Percentiles rank a stretch among this genome's conserved stretches.
These are phyloP conservation scores for Heritiera littoralis DNA, from an alignment of 345 rosid genomes.

Conservation along the genomic window DNA sequence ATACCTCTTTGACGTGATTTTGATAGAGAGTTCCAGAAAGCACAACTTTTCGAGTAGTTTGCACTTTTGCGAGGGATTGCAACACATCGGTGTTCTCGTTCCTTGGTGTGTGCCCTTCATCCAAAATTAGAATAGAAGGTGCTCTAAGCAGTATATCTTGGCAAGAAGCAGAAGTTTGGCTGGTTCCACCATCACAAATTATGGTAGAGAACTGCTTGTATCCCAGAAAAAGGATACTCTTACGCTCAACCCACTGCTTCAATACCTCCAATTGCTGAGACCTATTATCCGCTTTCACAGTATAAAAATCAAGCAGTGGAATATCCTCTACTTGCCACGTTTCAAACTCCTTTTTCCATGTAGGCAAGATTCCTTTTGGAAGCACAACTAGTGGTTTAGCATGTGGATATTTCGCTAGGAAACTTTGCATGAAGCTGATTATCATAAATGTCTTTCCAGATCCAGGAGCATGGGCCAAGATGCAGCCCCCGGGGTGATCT, in stretches of 20 bases:
- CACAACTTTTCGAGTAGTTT: constrained; percentile 80
- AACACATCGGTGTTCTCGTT: constrained; percentile 70
- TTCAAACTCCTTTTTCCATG: constrained; percentile 88
- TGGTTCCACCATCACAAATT: constrained; percentile 56
- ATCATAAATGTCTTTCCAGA: constrained; percentile 95
- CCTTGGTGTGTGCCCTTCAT: constrained; percentile 91
- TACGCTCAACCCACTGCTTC: constrained; percentile 66
- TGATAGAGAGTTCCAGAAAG: constrained; percentile 92
- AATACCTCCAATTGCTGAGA: constrained; percentile 65
- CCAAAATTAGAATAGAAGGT: constrained; percentile 80
- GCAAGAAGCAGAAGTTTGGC: constrained; percentile 38
- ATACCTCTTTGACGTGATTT: constrained; percentile 85
- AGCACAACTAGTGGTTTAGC: constrained; percentile 83
- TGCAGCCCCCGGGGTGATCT: constrained; percentile 87
- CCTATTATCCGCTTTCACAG: constrained; percentile 67
- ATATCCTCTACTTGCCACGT: constrained; percentile 78
- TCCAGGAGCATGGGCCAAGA: constrained; percentile 96
- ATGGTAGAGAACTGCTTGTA: constrained; percentile 82
- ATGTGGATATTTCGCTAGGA: constrained; percentile 74
- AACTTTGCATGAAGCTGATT: constrained; percentile 87
- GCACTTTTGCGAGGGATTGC: constrained; percentile 77
- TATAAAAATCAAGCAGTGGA: constrained; percentile 71
- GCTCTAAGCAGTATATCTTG: constrained; percentile 64
- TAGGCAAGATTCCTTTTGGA: constrained; percentile 79
- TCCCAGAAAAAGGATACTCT: constrained; percentile 81